Conservation (phyloP, 441 rosid species). For the Erodium texanum region DNA sequence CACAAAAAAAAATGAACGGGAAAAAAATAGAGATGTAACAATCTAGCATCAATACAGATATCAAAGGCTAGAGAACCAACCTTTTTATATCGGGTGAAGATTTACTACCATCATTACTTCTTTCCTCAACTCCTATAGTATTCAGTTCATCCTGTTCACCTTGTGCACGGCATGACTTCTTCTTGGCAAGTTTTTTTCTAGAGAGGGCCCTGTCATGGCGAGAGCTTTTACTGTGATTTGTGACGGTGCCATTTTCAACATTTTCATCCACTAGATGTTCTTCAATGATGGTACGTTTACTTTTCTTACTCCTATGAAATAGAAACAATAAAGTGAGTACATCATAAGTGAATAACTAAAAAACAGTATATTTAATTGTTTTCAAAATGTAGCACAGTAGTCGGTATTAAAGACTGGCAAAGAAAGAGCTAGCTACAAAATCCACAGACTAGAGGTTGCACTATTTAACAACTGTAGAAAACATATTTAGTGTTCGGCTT, state of each 20-base stretch:
- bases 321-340: constrained; percentile 7
- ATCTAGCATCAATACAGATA: neutral
- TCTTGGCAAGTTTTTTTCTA: constrained; percentile 19
- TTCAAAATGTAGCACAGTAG: neutral
- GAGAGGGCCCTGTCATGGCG: neutral
- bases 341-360: neutral
- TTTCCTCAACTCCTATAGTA: constrained; percentile 23
- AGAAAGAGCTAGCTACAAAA: neutral
- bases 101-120: constrained; percentile 18
- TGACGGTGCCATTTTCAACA: constrained; percentile 19
- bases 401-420: neutral
- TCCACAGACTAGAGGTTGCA: neutral
- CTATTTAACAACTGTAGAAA: too few relatives aligned
- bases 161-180: constrained; percentile 22
- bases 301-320: constrained; percentile 54
- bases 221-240: constrained; percentile 25
- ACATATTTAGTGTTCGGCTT: too few relatives aligned
- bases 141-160: constrained; percentile 19
- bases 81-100: constrained; percentile 19
- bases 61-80: constrained; percentile 19
- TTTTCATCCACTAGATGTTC: constrained; percentile 23
- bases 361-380: neutral
- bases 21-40: neutral
- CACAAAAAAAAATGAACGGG: neutral
- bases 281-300: constrained; percentile 36